Evolutionary conservation across 108 stramenopile genomes (phyloP).

Genomic region (Nitzschia sp.): DNA sequence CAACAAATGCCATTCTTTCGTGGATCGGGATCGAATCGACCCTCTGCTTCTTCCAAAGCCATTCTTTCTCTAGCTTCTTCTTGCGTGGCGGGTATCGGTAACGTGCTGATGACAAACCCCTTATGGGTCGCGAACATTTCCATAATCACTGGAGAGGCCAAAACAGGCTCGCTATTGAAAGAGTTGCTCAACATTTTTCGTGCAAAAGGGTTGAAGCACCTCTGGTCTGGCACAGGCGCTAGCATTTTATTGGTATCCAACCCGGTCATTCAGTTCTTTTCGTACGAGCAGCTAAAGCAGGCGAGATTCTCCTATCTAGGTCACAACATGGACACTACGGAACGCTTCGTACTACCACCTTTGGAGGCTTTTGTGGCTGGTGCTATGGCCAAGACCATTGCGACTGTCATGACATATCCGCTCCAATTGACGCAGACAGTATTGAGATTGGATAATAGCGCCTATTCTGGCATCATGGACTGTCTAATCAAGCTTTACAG

Average conservation of each 20-base stretch:
- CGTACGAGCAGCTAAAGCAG: constrained; percentile 84
- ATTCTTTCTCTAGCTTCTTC: constrained; percentile 53
- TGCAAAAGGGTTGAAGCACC: constrained; percentile 40
- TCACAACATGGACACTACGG: neutral
- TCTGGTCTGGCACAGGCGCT: constrained; percentile 78
- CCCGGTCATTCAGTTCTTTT: constrained; percentile 91
- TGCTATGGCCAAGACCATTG: constrained; percentile 85
- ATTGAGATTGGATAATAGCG: constrained; percentile 28
- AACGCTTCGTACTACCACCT: constrained; percentile 37
- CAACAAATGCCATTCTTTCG: neutral
- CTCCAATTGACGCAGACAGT: constrained; percentile 74
- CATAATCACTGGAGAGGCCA: constrained; percentile 51
- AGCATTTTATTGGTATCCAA: constrained; percentile 92
- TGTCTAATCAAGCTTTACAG: constrained; percentile 67
- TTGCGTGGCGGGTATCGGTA: constrained; percentile 67
- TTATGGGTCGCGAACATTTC: constrained; percentile 83
- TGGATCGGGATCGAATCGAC: neutral
- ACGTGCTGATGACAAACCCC: constrained; percentile 83
- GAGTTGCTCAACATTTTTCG: constrained; percentile 39
- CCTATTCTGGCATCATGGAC: constrained; percentile 67
- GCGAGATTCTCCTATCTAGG: neutral
- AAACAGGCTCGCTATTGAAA: constrained; percentile 37
- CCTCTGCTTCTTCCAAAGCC: constrained; percentile 24
- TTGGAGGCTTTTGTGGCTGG: constrained; percentile 85
- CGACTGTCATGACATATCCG: constrained; percentile 91